phyloP scores from a whole-genome alignment of 148 eudicot genomes.

The Spergularia bocconei region DNA sequence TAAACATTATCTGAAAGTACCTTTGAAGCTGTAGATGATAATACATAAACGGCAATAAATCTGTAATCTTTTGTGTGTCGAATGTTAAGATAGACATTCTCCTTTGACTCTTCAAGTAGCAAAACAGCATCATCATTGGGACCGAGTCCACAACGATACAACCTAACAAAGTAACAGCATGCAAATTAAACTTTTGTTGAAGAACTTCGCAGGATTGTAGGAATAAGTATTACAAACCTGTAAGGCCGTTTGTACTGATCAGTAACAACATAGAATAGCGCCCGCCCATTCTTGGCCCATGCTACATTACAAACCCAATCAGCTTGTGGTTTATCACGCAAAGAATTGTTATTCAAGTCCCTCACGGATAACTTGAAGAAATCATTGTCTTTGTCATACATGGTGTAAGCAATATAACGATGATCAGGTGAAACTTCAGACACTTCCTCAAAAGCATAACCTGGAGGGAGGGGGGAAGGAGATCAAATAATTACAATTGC shows the following conservation, averaged over 20 bases:
- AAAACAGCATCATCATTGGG: conserved; percentile 64
- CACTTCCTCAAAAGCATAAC: conserved; percentile 87
- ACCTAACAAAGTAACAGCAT: conserved; percentile 35
- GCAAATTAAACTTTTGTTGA: not conserved
- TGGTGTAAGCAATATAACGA: conserved; percentile 80
- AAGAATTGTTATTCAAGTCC: conserved; percentile 63
- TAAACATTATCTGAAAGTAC: conserved; percentile 30
- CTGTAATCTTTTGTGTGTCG: conserved; percentile 83
- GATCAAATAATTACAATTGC: not conserved
- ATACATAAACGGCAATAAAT: conserved; percentile 54
- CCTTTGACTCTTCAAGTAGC: conserved; percentile 72
- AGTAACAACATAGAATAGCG: conserved; percentile 79
- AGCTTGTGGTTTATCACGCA: conserved; percentile 84
- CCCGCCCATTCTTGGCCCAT: conserved; percentile 76
- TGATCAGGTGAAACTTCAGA: conserved; percentile 97
- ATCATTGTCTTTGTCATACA: conserved; percentile 95
- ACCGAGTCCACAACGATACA: conserved; percentile 73
- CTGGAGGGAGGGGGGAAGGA: conserved; percentile 33
- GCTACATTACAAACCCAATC: conserved; percentile 82
- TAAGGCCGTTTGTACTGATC: conserved; percentile 80
- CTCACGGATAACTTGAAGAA: conserved; percentile 78
- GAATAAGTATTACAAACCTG: conserved; percentile 41
- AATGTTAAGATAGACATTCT: conserved; percentile 58
- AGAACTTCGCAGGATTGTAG: not conserved
- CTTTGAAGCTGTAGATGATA: conserved; percentile 74